Percentiles rank a stretch among this genome's conserved stretches.
Conservation (phyloP, 2,329 filamentous ascomycete genomes). For the Plectosphaerella sp. region DNA sequence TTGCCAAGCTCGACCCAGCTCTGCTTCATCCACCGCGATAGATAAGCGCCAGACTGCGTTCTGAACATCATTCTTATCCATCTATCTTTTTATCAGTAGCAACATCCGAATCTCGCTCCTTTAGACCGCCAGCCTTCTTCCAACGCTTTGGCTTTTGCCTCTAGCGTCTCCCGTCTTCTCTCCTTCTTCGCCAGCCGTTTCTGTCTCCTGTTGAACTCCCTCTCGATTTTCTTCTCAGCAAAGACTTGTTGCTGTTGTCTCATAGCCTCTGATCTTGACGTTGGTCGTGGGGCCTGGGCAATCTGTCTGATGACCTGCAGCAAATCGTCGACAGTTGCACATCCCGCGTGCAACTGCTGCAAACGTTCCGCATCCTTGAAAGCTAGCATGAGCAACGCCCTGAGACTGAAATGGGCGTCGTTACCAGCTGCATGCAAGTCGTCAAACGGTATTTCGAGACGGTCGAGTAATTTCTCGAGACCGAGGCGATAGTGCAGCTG, state of each 20-base stretch:
- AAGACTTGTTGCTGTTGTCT: not conserved
- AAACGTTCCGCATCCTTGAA: slow-evolving; percentile 5
- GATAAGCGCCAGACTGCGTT: too few species aligned
- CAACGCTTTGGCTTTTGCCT: not conserved
- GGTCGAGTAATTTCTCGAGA: slow-evolving; percentile 14
- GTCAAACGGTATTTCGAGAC: slow-evolving; percentile 12
- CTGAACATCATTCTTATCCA: not conserved
- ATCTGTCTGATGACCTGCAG: not conserved
- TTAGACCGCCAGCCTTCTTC: not conserved
- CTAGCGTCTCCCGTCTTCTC: not conserved
- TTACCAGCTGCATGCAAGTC: slow-evolving; percentile 19
- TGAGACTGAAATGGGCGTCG: slow-evolving; percentile 20
- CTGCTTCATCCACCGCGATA: too few species aligned
- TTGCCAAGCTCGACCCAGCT: too few species aligned
- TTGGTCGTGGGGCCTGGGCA: not conserved
- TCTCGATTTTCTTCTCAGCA: not conserved
- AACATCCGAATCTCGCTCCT: not conserved
- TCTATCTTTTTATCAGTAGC: not conserved
- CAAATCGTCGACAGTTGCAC: not conserved
- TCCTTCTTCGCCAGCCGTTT: not conserved
- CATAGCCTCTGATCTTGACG: not conserved
- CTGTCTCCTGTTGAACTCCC: not conserved
- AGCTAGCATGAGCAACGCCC: slow-evolving; percentile 8
- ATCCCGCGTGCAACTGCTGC: not conserved
- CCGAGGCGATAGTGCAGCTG: slow-evolving; percentile 16